A percentile compares a stretch with the other conserved stretches of the same genome.
phyloP scores from a whole-genome alignment of 2,329 filamentous ascomycete species.

The Aureobasidium vineae region DNA sequence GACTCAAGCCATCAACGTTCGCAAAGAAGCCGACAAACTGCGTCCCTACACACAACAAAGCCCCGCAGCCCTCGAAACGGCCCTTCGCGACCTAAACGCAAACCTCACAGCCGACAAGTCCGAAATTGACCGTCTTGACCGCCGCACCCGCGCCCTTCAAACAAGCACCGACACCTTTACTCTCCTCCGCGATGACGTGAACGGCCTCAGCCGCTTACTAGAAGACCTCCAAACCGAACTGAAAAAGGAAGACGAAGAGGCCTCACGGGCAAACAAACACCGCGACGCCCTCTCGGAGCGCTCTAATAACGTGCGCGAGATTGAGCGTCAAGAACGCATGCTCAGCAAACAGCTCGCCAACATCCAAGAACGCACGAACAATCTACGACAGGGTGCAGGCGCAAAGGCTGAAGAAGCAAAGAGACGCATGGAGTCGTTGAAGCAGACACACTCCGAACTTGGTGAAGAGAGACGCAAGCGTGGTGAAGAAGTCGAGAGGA shows the following conservation, averaged over 20 bases:
- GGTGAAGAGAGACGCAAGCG: slow-evolving; percentile 84
- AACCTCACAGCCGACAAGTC: slow-evolving; percentile 74
- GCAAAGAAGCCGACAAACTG: slow-evolving; percentile 84
- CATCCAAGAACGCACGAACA: slow-evolving; percentile 83
- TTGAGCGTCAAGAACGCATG: slow-evolving; percentile 82
- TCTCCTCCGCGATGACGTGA: slow-evolving; percentile 80
- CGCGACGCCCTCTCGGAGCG: slow-evolving; percentile 83
- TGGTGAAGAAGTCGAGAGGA: slow-evolving; percentile 85
- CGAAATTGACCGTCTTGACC: slow-evolving; percentile 84
- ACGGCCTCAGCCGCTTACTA: slow-evolving; percentile 81
- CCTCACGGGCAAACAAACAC: slow-evolving; percentile 74
- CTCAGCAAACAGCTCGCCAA: slow-evolving; percentile 80
- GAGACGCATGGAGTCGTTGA: slow-evolving; percentile 85
- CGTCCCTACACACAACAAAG: slow-evolving; percentile 90
- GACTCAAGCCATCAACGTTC: slow-evolving; percentile 65
- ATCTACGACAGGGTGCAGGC: slow-evolving; percentile 74
- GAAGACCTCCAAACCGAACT: slow-evolving; percentile 85
- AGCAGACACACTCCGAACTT: slow-evolving; percentile 73
- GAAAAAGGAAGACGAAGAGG: slow-evolving; percentile 86
- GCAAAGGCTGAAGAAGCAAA: slow-evolving; percentile 79
- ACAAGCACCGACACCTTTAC: slow-evolving; percentile 88
- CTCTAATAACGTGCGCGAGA: slow-evolving; percentile 84
- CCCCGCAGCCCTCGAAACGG: slow-evolving; percentile 76
- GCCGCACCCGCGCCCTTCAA: slow-evolving; percentile 82
- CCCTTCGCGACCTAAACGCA: slow-evolving; percentile 76